Evolutionary conservation across 129 eudicot genomes (phyloP).

Genomic region (Tagetes erecta): DNA sequence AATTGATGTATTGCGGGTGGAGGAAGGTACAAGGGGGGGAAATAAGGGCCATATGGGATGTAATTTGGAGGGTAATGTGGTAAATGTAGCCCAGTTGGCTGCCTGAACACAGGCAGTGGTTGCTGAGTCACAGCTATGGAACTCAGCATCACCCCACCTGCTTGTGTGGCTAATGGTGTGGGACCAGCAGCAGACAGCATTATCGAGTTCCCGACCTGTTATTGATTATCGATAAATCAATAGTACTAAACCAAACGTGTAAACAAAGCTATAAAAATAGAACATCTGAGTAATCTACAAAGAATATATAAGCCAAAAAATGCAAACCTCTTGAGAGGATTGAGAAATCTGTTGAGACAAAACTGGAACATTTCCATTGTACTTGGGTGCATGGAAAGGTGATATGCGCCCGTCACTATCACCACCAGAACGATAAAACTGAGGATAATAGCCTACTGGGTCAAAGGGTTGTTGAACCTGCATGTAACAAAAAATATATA

Average conservation of each 20-base stretch:
- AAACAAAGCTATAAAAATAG: background rate
- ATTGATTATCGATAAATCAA: slow-evolving; percentile 18
- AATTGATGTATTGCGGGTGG: slow-evolving; percentile 78
- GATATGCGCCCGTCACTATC: slow-evolving; percentile 72
- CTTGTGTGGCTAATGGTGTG: slow-evolving; percentile 64
- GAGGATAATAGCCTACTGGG: slow-evolving; percentile 75
- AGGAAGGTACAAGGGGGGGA: slow-evolving; percentile 68
- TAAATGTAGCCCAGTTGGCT: slow-evolving; percentile 73
- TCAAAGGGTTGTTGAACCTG: slow-evolving; percentile 83
- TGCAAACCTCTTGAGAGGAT: slow-evolving; percentile 76
- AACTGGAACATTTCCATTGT: slow-evolving; percentile 56
- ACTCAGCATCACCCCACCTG: slow-evolving; percentile 72
- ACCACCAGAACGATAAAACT: slow-evolving; percentile 57
- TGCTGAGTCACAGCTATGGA: slow-evolving; percentile 73
- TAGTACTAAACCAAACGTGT: background rate
- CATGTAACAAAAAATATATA: slow-evolving; percentile 20
- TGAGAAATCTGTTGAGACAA: slow-evolving; percentile 61
- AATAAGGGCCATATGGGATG: slow-evolving; percentile 69
- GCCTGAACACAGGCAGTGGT: slow-evolving; percentile 74
- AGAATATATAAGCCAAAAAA: background rate
- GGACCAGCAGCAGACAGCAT: slow-evolving; percentile 56
- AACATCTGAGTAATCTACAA: background rate
- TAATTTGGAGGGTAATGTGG: slow-evolving; percentile 83
- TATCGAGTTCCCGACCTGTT: slow-evolving; percentile 63
- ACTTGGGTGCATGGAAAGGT: slow-evolving; percentile 63